A percentile compares a stretch with the other conserved stretches of the same genome.
Conservation (phyloP, 2,329 filamentous ascomycete species). For the Neofusicoccum cordaticola region DNA sequence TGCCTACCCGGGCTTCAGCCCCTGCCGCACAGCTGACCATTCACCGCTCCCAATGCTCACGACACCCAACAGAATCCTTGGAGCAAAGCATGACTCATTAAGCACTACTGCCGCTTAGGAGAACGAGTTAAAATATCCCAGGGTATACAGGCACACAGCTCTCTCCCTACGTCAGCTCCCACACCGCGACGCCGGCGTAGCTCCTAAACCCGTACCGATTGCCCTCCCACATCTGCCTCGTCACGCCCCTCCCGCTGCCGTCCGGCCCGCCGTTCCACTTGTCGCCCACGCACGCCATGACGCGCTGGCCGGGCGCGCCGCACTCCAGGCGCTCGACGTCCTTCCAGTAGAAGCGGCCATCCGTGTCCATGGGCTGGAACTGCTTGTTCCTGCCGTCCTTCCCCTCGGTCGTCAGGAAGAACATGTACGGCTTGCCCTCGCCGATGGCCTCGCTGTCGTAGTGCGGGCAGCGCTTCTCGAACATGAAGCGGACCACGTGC, state of each 20-base stretch:
- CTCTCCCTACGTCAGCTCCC: neutral
- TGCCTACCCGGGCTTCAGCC: too few species aligned
- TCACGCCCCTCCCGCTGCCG: constrained; percentile 15
- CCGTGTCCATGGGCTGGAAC: constrained; percentile 64
- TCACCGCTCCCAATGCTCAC: too few species aligned
- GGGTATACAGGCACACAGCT: neutral
- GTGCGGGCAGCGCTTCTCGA: constrained; percentile 75
- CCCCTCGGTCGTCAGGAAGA: constrained; percentile 62
- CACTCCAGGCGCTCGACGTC: constrained; percentile 62
- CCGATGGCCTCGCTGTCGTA: constrained; percentile 73
- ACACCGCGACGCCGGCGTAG: constrained; percentile 3
- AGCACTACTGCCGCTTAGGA: too few species aligned
- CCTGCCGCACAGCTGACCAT: too few species aligned
- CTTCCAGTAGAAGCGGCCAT: constrained; percentile 76
- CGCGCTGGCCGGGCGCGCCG: constrained; percentile 29
- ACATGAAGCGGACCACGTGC: constrained; percentile 69
- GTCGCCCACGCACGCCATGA: constrained; percentile 3
- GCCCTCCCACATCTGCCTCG: constrained; percentile 12
- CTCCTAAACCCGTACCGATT: constrained; percentile 11
- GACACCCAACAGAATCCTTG: too few species aligned
- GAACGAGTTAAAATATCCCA: neutral
- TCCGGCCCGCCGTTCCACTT: constrained; percentile 14
- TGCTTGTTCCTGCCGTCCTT: constrained; percentile 67
- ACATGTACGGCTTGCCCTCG: constrained; percentile 62
- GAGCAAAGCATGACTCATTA: too few species aligned